These are phyloP conservation scores for Postia placenta DNA, from an alignment of 768 basidiomycete genomes.

Conservation along the genomic window DNA sequence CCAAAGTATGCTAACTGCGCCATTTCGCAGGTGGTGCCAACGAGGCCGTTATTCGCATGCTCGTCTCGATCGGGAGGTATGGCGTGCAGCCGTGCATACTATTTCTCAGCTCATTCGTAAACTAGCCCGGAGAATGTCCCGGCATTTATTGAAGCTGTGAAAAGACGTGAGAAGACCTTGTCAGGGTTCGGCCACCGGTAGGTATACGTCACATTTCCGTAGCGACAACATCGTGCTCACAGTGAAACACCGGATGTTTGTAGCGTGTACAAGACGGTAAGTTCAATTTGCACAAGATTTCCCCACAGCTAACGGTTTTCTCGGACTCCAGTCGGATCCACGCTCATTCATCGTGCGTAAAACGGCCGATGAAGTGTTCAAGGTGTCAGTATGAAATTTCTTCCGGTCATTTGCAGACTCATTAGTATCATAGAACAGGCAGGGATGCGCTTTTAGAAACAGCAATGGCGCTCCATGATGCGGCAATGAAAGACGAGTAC, in stretches of 20 bases:
- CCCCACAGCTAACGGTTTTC: neutral
- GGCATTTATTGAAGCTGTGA: slow-evolving; percentile 80
- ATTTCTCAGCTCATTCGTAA: neutral
- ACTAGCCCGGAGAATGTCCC: slow-evolving; percentile 77
- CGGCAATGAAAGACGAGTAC: slow-evolving; percentile 87
- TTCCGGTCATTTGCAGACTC: neutral
- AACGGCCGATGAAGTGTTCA: slow-evolving; percentile 89
- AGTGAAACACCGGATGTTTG: neutral
- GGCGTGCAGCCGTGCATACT: slow-evolving; percentile 14
- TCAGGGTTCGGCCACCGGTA: slow-evolving; percentile 88
- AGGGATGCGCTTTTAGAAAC: slow-evolving; percentile 81
- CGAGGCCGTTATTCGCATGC: slow-evolving; percentile 92
- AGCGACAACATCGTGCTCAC: neutral
- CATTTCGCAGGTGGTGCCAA: slow-evolving; percentile 67
- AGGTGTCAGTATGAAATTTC: slow-evolving; percentile 47
- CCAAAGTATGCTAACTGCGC: slow-evolving; percentile 62
- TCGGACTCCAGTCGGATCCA: slow-evolving; percentile 65
- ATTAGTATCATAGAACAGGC: slow-evolving; percentile 53
- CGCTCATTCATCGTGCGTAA: slow-evolving; percentile 87
- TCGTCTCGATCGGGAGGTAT: slow-evolving; percentile 79
- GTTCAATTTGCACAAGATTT: no score
- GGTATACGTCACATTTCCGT: slow-evolving; percentile 10
- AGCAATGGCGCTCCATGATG: slow-evolving; percentile 83
- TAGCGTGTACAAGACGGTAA: slow-evolving; percentile 69
- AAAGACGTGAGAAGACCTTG: slow-evolving; percentile 81